These are phyloP conservation scores for Populus hybrid DNA, from an alignment of 441 rosid genomes.

Conservation along the genomic window DNA sequence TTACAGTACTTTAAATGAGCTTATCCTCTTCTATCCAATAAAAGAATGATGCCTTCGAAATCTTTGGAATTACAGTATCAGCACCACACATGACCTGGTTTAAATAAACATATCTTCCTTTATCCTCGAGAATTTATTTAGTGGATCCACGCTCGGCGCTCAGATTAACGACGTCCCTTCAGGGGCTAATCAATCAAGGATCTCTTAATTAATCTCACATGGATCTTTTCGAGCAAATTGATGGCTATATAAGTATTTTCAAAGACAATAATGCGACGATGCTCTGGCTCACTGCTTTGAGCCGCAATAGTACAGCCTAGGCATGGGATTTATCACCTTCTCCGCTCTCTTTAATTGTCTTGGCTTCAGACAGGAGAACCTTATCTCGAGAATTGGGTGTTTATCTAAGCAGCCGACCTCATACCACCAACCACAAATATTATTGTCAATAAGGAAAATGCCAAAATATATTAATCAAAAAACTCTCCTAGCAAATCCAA, in stretches of 20 bases:
- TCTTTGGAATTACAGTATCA: background rate
- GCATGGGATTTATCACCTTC: too few species aligned
- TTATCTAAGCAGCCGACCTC: background rate
- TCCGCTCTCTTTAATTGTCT: background rate
- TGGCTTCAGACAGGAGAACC: too few species aligned
- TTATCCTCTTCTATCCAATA: conserved; percentile 37
- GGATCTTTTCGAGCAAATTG: background rate
- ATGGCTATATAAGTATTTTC: background rate
- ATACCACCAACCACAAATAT: background rate
- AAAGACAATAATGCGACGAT: background rate
- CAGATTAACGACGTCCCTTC: background rate
- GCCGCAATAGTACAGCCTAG: background rate
- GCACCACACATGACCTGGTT: background rate
- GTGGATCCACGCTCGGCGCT: background rate
- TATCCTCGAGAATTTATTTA: background rate
- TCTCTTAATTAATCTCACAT: background rate
- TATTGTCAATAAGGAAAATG: background rate
- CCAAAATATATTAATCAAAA: background rate
- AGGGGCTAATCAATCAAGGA: background rate
- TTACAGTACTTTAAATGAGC: background rate
- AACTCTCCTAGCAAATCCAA: background rate
- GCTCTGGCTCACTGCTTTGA: background rate
- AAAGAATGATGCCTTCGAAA: background rate
- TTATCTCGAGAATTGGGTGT: background rate
- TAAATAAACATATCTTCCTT: background rate